phyloP scores from a whole-genome alignment of 768 basidiomycete genomes.

The Naematelia encephala region DNA sequence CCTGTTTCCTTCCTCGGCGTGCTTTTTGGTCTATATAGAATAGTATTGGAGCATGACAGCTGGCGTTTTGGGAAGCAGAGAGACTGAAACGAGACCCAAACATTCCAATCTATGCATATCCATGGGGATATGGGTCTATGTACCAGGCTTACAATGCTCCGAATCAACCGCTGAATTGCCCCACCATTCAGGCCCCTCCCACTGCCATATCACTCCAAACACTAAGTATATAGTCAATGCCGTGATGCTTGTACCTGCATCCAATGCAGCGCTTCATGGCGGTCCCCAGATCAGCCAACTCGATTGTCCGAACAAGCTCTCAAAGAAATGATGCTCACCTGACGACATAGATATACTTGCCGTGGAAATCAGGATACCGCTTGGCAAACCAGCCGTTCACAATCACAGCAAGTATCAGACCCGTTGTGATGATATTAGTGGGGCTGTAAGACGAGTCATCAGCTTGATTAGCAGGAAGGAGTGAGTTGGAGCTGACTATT shows the following conservation, averaged over 20 bases:
- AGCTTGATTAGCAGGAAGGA: background rate
- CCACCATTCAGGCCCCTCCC: constrained; percentile 44
- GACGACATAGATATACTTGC: constrained; percentile 45
- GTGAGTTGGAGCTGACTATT: constrained; percentile 50
- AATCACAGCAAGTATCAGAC: constrained; percentile 31
- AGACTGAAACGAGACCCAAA: too few species aligned
- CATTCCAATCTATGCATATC: background rate
- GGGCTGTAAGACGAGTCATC: constrained; percentile 24
- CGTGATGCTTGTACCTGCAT: constrained; percentile 49
- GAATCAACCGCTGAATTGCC: constrained; percentile 45
- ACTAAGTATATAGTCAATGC: constrained; percentile 47
- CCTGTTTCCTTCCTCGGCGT: too few species aligned
- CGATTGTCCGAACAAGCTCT: background rate
- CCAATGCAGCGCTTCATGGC: constrained; percentile 44
- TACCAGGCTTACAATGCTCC: constrained; percentile 49
- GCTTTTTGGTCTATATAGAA: too few species aligned
- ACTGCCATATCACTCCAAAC: constrained; percentile 40
- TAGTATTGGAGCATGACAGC: too few species aligned
- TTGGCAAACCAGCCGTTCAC: constrained; percentile 41
- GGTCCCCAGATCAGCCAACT: constrained; percentile 1
- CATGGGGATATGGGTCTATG: constrained; percentile 1
- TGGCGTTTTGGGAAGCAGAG: too few species aligned
- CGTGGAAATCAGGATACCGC: constrained; percentile 35
- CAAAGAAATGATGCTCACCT: constrained; percentile 26
- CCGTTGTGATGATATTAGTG: constrained; percentile 47